Conservation (phyloP, 2,329 filamentous ascomycete genomes). For the Botrytis tulipae region DNA sequence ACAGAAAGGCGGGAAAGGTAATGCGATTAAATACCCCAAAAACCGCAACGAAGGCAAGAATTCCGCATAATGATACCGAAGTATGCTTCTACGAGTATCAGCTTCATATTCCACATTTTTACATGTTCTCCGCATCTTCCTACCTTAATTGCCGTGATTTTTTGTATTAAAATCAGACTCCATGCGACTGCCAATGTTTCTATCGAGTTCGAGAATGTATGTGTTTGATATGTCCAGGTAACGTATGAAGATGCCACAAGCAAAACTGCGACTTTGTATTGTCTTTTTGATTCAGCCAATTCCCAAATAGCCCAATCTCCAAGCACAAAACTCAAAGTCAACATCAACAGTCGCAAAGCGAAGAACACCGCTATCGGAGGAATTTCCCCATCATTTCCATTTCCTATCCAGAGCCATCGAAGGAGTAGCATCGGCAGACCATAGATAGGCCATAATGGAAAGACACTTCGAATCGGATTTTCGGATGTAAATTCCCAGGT, state of each 20-base stretch:
- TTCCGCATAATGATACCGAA: constrained; percentile 70
- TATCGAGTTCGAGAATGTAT: constrained; percentile 97
- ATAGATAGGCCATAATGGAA: constrained; percentile 94
- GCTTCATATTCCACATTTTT: constrained; percentile 7
- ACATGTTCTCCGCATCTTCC: background rate
- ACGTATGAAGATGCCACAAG: constrained; percentile 95
- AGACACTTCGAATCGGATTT: constrained; percentile 88
- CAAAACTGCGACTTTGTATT: constrained; percentile 71
- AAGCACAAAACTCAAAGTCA: constrained; percentile 89
- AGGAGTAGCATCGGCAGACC: constrained; percentile 90
- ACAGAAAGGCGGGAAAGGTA: constrained; percentile 89
- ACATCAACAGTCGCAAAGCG: constrained; percentile 86
- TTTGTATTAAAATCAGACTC: constrained; percentile 87
- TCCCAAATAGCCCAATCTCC: constrained; percentile 98
- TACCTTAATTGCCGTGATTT: constrained; percentile 79
- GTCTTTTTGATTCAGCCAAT: constrained; percentile 71
- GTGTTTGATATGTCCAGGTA: constrained; percentile 97
- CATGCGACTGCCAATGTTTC: constrained; percentile 91
- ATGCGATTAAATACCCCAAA: constrained; percentile 95
- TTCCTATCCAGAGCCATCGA: constrained; percentile 88
- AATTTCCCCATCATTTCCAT: constrained; percentile 71
- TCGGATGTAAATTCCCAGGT: constrained; percentile 96
- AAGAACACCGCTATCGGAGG: constrained; percentile 88
- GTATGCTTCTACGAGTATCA: constrained; percentile 60
- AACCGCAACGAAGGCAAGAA: constrained; percentile 78